phyloP scores from a whole-genome alignment of 805 yeast genomes.

The Naumovozyma castellii region DNA sequence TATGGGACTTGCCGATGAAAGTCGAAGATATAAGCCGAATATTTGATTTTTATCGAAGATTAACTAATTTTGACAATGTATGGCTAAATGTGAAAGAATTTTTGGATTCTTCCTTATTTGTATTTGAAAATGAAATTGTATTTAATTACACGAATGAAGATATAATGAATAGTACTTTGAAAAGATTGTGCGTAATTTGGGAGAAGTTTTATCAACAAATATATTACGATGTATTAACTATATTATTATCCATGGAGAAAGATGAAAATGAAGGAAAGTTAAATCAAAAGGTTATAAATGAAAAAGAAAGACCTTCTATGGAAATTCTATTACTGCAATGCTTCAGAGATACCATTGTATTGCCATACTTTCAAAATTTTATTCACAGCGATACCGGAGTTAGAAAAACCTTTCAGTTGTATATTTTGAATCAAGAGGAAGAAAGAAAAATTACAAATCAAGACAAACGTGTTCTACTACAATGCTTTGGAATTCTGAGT shows the following conservation, averaged over 20 bases:
- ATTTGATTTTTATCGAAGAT: slow-evolving; percentile 12
- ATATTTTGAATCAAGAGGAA: slow-evolving; percentile 18
- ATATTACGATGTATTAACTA: slow-evolving; percentile 44
- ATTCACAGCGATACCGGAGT: slow-evolving; percentile 13
- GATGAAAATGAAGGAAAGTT: slow-evolving; percentile 4
- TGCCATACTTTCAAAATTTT: slow-evolving; percentile 37
- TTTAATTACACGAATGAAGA: slow-evolving; percentile 15
- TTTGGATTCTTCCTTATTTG: slow-evolving; percentile 18
- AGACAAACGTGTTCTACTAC: slow-evolving; percentile 35
- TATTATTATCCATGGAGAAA: slow-evolving; percentile 41
- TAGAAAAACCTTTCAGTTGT: slow-evolving; percentile 9
- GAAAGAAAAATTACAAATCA: slow-evolving; percentile 30
- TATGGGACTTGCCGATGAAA: slow-evolving; percentile 22
- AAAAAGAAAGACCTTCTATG: slow-evolving; percentile 8
- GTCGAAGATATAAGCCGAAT: slow-evolving; percentile 15
- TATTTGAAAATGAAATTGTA: slow-evolving; percentile 23
- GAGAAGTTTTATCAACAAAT: slow-evolving; percentile 38
- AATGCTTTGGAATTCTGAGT: slow-evolving; percentile 46
- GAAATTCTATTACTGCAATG: slow-evolving; percentile 31
- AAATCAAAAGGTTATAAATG: slow-evolving; percentile 4
- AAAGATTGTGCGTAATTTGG: slow-evolving; percentile 37
- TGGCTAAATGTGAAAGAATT: slow-evolving; percentile 2
- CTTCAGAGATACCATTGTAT: slow-evolving; percentile 39
- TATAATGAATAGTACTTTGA: slow-evolving; percentile 18
- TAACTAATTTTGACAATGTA: slow-evolving; percentile 13